Evolutionary conservation across 2,329 filamentous ascomycete genomes (phyloP), one percentile per base, ranked within the genome.

Genomic region (Penicillium sp.): DNA sequence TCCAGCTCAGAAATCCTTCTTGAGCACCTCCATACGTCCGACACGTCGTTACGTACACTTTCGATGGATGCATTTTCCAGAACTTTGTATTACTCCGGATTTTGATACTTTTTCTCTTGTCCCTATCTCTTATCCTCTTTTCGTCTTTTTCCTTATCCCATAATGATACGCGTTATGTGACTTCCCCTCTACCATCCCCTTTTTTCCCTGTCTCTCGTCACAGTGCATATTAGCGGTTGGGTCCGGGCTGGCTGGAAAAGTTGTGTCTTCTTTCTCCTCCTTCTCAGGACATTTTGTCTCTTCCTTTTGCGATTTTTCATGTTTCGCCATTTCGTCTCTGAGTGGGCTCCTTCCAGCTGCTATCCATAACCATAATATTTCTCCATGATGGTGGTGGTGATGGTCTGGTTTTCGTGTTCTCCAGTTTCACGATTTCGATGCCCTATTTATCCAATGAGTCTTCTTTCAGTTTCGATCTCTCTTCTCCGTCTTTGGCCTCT

Each of bases 81-180:
- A 69, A 42, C 67, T 70, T 71, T 75, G 73, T 76, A 75, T 75
- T 74, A 75, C 72, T 74, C 63, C 59, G 37, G 63, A 66, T 69
- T 64, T 73, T 58, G 62, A 61, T 63, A 61, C 28, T 42, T 66
- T 50, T 52, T 22, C 38, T 51, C 25, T 11, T 38, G 17, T 25
- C 49, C 62, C 58, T 14, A 20, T n/a, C 34, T 53, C 55, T 62
- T 59, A 61, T 57, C 61, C 54, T 51, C 41, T 57, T 50, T 54
- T 54, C 31, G 47, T 43, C 47, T 63, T 59, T 63, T 56, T 48
- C 20, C 5, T 43, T 39, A 68, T 66, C 67, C 71, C 67, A 69
- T 76, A 69, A 75, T 75, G 72, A 75, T 72, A 75, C 74, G 71
- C 75, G 74, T 74, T 75, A 76, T 67, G 73, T 75, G 73, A 70